Evolutionary conservation across 2,329 filamentous ascomycete species (phyloP).

Genomic region (Huntiella moniliformis): DNA sequence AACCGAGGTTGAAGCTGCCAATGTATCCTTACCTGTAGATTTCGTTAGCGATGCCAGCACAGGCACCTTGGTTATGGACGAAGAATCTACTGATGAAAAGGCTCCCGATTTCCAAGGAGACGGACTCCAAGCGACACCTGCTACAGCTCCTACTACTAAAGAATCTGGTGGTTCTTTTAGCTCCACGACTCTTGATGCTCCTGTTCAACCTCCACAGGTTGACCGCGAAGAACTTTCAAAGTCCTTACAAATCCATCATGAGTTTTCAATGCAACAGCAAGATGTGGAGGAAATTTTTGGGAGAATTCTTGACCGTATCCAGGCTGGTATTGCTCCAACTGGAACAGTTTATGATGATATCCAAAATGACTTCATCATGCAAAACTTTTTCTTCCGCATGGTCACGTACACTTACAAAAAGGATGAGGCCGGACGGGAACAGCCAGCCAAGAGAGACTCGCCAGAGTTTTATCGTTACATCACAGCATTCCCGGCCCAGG

Average conservation of each 20-base stretch:
- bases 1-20: neutral
- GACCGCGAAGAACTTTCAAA: constrained; percentile 18
- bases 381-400: constrained; percentile 45
- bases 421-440: constrained; percentile 16
- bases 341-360: constrained; percentile 46
- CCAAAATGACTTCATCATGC: constrained; percentile 63
- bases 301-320: constrained; percentile 76
- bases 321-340: constrained; percentile 65
- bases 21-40: too few relatives aligned
- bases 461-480: constrained; percentile 39
- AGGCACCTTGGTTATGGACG: too few relatives aligned
- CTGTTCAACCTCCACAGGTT: neutral
- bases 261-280: constrained; percentile 39
- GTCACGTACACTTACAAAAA: constrained; percentile 40
- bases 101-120: too few relatives aligned
- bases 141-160: too few relatives aligned
- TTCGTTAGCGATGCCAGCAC: too few relatives aligned
- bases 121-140: too few relatives aligned
- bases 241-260: constrained; percentile 21
- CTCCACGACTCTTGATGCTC: too few relatives aligned
- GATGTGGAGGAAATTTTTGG: constrained; percentile 94
- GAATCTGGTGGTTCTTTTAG: too few relatives aligned
- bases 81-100: too few relatives aligned
- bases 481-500: constrained; percentile 36
- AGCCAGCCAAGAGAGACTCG: constrained; percentile 11